Base-by-base conservation (phyloP, 1,284 basidiomycete species). In the Hymenochaete sp. region DNA sequence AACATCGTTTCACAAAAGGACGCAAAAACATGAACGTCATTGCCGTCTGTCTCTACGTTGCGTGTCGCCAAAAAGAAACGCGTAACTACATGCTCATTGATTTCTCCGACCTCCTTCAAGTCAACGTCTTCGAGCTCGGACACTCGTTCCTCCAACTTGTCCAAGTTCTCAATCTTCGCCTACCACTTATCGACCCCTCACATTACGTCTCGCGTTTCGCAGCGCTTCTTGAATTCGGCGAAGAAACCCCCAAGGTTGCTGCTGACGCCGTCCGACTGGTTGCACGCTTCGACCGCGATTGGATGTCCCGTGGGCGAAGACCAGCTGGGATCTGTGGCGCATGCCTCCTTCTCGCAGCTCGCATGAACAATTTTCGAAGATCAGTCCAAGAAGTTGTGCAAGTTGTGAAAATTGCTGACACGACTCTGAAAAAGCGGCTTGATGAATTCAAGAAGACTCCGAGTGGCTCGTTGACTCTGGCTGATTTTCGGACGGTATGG, bases 241-340 rank as follows among this genome's bases (percentile, higher is more conserved):
- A 93, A 42, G 89, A 95, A 59, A 95, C 92, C 2, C 79, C 87
- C 52, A 83, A 80, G 51, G 92, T 99, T 2, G 92, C 93, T 1
- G 81, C 84, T 10, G 96, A 99, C 59, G 96, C 96, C 1, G 82
- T 91, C 1, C 84, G 95, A 0, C 83, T 98, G 40, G 91, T 98
- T 14, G 82, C 88, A 52, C 87, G 96, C 21, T 98, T 98, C 65
- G 86, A 93, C 58, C 78, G 91, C 21, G 96, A 98, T 64, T 99
- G 95, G 95, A 93, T 99, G 77, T 87, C 89, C 4, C 82, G 86
- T 24, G 96, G 96, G 28, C 81, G 96, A 33, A 77, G 96, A 9
- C 96, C 96, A 0, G 92, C 96, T 0, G 96, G 96, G 13, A 93
- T 99, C 48, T 98, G 95, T 61, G 96, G 96, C 24, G 96, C 96